Conservation (phyloP, 495 filamentous ascomycete species). For the Aspergillus sclerotioniger region DNA sequence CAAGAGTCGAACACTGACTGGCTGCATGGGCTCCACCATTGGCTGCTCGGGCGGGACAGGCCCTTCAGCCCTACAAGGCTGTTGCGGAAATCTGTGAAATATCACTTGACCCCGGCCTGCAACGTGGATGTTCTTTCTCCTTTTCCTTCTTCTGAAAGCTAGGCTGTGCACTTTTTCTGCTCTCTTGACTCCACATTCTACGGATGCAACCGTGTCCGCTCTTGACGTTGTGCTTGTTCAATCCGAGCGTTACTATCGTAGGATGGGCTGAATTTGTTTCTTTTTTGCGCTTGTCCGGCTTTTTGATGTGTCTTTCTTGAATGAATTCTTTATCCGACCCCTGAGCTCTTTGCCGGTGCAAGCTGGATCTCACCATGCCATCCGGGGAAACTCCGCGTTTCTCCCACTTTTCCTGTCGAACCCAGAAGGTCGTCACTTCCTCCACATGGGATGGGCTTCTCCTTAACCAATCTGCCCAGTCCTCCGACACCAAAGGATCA, state of each 20-base stretch:
- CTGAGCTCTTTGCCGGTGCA: not conserved
- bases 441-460: conserved; percentile 75
- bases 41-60: not conserved
- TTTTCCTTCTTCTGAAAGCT: not conserved
- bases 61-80: conserved; percentile 5
- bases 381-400: conserved; percentile 48
- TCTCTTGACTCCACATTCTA: not conserved
- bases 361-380: not conserved
- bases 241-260: not conserved
- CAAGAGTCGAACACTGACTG: not conserved
- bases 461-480: conserved; percentile 66
- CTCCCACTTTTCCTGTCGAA: conserved; percentile 85
- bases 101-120: not conserved
- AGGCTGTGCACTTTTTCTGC: not conserved
- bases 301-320: not conserved
- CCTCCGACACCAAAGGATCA: conserved; percentile 47
- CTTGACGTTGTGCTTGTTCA: not conserved
- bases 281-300: not conserved
- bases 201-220: too few relatives aligned
- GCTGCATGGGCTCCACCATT: not conserved
- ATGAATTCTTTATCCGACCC: not conserved
- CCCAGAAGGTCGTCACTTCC: conserved; percentile 73
- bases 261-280: not conserved
- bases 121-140: not conserved
- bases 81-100: not conserved